A percentile compares a stretch with the other conserved stretches of the same genome.
Evolutionary conservation across 225 moss, liverwort and hornwort species (phyloP).

Genomic region (Marchantia paleacea): DNA sequence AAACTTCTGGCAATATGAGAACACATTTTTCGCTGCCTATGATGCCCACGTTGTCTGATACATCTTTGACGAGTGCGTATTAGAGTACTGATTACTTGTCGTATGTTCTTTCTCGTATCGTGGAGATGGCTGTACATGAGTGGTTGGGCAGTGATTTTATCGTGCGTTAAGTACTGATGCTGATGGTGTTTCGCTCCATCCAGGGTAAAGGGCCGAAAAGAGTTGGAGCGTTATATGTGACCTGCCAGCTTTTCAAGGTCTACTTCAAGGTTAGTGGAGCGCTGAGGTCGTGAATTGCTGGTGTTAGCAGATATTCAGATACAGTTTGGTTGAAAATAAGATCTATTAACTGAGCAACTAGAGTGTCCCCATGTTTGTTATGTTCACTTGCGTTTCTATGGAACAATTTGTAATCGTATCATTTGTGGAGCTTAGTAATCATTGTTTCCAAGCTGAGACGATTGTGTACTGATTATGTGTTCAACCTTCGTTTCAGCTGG

Average conservation of each 20-base stretch:
- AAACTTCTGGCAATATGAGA: not conserved
- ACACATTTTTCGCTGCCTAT: not conserved
- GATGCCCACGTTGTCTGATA: not conserved
- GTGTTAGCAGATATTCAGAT: not conserved
- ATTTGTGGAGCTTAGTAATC: not conserved
- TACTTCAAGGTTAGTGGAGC: slow-evolving; percentile 72
- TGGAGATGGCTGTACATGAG: not conserved
- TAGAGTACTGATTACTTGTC: not conserved
- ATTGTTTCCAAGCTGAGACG: not conserved
- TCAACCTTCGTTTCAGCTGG: slow-evolving; percentile 50
- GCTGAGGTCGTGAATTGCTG: not conserved
- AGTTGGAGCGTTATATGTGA: slow-evolving; percentile 89
- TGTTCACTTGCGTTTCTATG: too few species aligned
- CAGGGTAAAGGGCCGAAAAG: slow-evolving; percentile 96
- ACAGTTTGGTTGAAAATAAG: not conserved
- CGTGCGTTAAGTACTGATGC: not conserved
- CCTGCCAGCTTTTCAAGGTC: slow-evolving; percentile 92
- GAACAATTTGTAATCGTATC: too few species aligned
- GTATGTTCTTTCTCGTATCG: not conserved
- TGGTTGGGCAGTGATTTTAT: too few species aligned
- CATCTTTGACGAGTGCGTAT: not conserved
- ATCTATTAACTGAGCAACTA: not conserved
- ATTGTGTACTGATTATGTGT: not conserved
- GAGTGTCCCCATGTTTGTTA: too few species aligned
- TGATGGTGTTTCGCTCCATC: slow-evolving; percentile 16